Base-by-base conservation (phyloP, 208 protist species). In the Wallacemonas collosoma region DNA sequence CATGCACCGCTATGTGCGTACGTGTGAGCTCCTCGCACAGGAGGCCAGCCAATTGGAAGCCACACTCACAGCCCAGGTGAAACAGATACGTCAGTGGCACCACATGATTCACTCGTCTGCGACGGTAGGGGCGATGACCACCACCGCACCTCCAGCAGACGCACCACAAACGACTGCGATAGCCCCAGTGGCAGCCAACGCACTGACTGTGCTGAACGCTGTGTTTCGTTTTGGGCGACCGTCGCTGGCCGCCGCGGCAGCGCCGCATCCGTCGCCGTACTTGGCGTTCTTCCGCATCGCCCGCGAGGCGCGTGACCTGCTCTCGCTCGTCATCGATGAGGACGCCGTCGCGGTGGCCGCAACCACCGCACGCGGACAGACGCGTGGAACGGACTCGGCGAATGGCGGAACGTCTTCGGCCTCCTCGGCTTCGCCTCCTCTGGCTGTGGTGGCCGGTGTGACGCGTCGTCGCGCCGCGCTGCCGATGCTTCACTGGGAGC, bases 401-500 rank as follows among this genome's bases (percentile, higher is more conserved):
- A 26, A 26, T 26, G 26, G 26, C 14, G 36, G 39, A 2, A 14
- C 43, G n/a, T 3, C 55, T 44, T 45, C 60, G 3, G 26, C 41
- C 50, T 15, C 55, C 11, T 35, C n/a, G 48, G n/a, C 15, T 26
- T 45, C 40, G 35, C 44, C 65, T 3, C 4, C 51, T 12, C 11
- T 41, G 35, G 38, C 15, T 6, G 57, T 7, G n/a, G 44, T 26
- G 38, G 2, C 43, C 7, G 43, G 3, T 26, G 41, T 56, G 39
- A 38, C 26, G 47, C 63, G 14, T 15, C 73, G 41, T 15, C 70
- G 50, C 53, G 54, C 41, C 40, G 68, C 77, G 9, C 73, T 93
- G 38, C 91, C 88, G 15, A 86, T 96, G 88, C 72, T 94, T 54
- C 91, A 96, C 71, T 96, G 91, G 89, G 80, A 86, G 64, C 56